Evolutionary conservation across 176 grass and related monocot species (phyloP).

Genomic region (Zea mays): DNA sequence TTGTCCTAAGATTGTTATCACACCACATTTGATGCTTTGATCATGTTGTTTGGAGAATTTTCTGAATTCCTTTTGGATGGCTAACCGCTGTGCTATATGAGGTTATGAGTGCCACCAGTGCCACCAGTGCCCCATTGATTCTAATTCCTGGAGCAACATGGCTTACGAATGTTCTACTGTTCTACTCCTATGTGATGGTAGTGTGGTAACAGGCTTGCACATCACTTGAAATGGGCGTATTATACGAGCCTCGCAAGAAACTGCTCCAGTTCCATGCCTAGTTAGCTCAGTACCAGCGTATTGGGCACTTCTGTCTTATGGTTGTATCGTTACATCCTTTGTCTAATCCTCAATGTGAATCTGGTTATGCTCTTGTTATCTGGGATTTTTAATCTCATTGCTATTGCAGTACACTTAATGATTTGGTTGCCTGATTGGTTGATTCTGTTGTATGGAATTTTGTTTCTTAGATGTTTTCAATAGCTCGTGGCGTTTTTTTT

Average conservation of each 20-base stretch:
- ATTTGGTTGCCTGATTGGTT: constrained; percentile 6
- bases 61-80: neutral
- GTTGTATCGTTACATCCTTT: neutral
- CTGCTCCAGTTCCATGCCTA: constrained; percentile 1
- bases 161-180: constrained; percentile 3
- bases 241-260: neutral
- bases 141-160: neutral
- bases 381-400: constrained; percentile 13
- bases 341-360: constrained; percentile 3
- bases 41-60: constrained; percentile 18
- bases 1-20: neutral
- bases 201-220: constrained; percentile 1
- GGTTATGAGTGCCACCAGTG: neutral
- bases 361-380: neutral
- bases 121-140: neutral
- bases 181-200: neutral
- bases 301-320: neutral
- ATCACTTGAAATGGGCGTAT: neutral
- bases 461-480: neutral
- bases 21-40: neutral
- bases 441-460: constrained; percentile 16
- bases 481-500: neutral
- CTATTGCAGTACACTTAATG: neutral
- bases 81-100: neutral
- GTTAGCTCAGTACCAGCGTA: neutral